Evolutionary conservation across 768 basidiomycete species (phyloP), one percentile per base, ranked within the genome.

Genomic region (Xerocomellus dryophilus): DNA sequence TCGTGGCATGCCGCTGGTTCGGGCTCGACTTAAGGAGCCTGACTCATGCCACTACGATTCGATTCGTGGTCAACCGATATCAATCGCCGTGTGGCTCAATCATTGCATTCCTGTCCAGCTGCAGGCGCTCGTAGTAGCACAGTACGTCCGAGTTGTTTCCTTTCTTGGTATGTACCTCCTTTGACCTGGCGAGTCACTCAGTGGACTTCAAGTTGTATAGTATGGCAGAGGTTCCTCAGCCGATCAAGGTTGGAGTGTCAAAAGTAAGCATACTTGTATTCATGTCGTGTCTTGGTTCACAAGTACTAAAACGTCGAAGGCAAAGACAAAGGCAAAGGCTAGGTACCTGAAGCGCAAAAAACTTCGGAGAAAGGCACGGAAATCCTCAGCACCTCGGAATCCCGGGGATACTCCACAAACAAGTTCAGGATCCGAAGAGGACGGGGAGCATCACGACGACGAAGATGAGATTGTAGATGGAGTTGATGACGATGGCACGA

Each of bases 261-360:
- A 68, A 62, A 43, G 64, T 68, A 48, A 64, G 64, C 44, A 49
- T n/a, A 10, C 32, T 20, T 23, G 18, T 46, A 12, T 15, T 51
- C n/a, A 23, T 51, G 7, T 32, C 18, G 20, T 49, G 3, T 39
- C 42, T 25, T 45, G 7, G 15, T 20, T 31, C 23, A n/a, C 18
- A 41, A 18, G 34, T 14, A 25, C 39, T 56, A 29, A 66, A 36
- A 31, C 8, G 12, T 32, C 31, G 2, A 60, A 84, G 78, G 66
- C 66, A 42, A 88, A 87, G 72, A 88, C 89, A 1, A 85, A 79
- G 52, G 85, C 88, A 2, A 88, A 90, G 67, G 71, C 81, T 60
- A 75, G 84, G 54, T 90, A 93, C 66, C 73, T 90, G 40, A 84
- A 81, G 64, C 81, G 82, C 46, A 93, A 93, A 72, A 82, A 81